Evolutionary conservation across 1,139 yeast species (phyloP), one percentile per base, ranked within the genome.

Genomic region (Candida sp.): DNA sequence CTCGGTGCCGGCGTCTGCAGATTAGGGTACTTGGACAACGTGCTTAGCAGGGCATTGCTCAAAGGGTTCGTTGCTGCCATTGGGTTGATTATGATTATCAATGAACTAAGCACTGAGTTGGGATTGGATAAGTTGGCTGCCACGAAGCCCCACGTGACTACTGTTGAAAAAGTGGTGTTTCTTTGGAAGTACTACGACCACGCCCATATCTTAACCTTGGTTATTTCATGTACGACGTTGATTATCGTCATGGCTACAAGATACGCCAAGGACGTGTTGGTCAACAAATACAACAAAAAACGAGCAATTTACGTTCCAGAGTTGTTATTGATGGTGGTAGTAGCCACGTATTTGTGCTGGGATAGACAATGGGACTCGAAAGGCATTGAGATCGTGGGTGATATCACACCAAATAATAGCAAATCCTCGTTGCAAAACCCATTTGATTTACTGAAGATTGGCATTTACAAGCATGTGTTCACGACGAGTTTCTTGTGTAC

Each of bases 61-160:
- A 70, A 70, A 49, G 75, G 75, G 1, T 71, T 70, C 42, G 56
- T 71, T 17, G 74, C 70, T 2, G 75, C 75, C 17, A 68, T 71
- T 71, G 75, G 75, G 5, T 52, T 67, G 8, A 67, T 70, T 33
- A 70, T 71, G 74, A 69, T 71, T 32, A 57, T 66, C 12, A 69
- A 64, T 51, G 72, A 70, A 53, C 52, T 71, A 6, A 61, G 64
- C 25, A 60, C 66, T 5, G 73, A 71, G 53, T 49, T 68, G 63
- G 75, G 75, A 1, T 56, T 69, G 27, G 56, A 48, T 9, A 51
- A 61, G 39, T 54, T 62, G 49, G 53, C 66, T 3, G 31, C 37
- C 9, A 51, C 55, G 7, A 58, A 62, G 23, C 71, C 70, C 4
- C 68, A 66, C 54, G 37, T 52, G 12, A 58, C 70, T n/a, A 61